phyloP scores from a whole-genome alignment of 164 flowering plant species.

The Malania oleifera region DNA sequence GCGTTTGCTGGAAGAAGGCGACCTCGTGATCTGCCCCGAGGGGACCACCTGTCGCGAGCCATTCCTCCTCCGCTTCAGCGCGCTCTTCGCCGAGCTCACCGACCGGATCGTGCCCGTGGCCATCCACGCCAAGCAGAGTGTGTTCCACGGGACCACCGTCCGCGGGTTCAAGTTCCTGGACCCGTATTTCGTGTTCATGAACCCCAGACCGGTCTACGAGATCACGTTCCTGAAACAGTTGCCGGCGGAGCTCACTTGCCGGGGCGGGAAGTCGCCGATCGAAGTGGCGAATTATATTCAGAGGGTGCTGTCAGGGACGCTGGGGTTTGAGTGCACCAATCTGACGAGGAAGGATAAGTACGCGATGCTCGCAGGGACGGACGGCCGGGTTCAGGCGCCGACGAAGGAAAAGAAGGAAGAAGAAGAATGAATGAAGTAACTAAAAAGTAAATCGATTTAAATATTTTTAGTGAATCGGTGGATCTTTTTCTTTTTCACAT shows the following conservation, averaged over 20 bases:
- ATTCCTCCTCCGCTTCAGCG: slow-evolving; percentile 68
- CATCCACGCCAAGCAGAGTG: slow-evolving; percentile 55
- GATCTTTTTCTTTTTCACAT: too few relatives aligned
- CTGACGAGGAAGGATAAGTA: slow-evolving; percentile 65
- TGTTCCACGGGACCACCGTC: slow-evolving; percentile 63
- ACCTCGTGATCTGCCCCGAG: slow-evolving; percentile 76
- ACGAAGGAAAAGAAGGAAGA: slow-evolving; percentile 11
- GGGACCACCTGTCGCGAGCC: slow-evolving; percentile 88
- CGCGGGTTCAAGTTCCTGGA: slow-evolving; percentile 66
- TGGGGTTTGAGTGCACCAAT: slow-evolving; percentile 52
- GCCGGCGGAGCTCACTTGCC: slow-evolving; percentile 61
- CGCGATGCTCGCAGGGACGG: slow-evolving; percentile 36
- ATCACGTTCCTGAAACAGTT: slow-evolving; percentile 68
- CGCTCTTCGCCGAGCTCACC: slow-evolving; percentile 74
- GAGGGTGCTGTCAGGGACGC: slow-evolving; percentile 30
- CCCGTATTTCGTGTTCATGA: slow-evolving; percentile 82
- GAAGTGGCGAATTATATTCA: slow-evolving; percentile 67
- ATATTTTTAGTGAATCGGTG: too few relatives aligned
- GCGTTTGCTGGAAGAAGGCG: slow-evolving; percentile 61
- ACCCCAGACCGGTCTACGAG: slow-evolving; percentile 70
- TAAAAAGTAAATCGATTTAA: too few relatives aligned
- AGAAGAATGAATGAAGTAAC: not conserved
- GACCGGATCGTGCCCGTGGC: slow-evolving; percentile 88
- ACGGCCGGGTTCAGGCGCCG: slow-evolving; percentile 31
- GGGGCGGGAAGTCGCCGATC: slow-evolving; percentile 38